A percentile compares a stretch with the other conserved stretches of the same genome.
Evolutionary conservation across 805 yeast species (phyloP).

Genomic region (Pichia membranifaciens): DNA sequence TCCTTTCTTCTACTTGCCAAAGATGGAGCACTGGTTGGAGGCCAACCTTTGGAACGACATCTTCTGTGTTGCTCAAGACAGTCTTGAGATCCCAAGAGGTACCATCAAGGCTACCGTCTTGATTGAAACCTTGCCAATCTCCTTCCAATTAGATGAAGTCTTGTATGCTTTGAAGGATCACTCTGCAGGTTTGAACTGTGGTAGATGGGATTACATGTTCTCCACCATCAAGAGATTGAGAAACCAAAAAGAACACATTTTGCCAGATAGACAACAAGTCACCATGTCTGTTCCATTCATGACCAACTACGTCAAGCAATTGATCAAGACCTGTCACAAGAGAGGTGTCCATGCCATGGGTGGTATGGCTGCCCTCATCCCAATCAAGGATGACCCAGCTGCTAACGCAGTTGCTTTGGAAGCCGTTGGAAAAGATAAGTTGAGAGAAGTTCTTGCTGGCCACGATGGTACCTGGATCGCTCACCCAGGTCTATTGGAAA

Average conservation of each 20-base stretch:
- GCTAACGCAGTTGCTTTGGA: slow-evolving; percentile 64
- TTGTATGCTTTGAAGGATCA: slow-evolving; percentile 71
- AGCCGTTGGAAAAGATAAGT: slow-evolving; percentile 68
- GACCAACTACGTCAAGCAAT: slow-evolving; percentile 68
- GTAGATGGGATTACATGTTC: slow-evolving; percentile 86
- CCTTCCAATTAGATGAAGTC: slow-evolving; percentile 83
- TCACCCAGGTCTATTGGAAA: slow-evolving; percentile 73
- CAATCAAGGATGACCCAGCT: slow-evolving; percentile 63
- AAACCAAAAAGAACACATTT: slow-evolving; percentile 57
- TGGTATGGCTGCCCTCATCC: slow-evolving; percentile 87
- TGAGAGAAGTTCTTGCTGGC: slow-evolving; percentile 70
- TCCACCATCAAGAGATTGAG: slow-evolving; percentile 72
- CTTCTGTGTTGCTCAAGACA: slow-evolving; percentile 71
- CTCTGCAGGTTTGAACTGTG: slow-evolving; percentile 78
- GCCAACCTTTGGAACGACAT: slow-evolving; percentile 82
- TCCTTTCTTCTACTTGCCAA: slow-evolving; percentile 78
- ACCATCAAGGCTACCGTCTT: slow-evolving; percentile 76
- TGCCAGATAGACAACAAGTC: slow-evolving; percentile 76
- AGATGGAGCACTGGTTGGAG: slow-evolving; percentile 82
- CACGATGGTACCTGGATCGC: slow-evolving; percentile 91
- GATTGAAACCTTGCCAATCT: slow-evolving; percentile 80
- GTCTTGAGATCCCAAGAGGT: slow-evolving; percentile 62
- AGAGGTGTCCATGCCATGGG: slow-evolving; percentile 85
- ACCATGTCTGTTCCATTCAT: slow-evolving; percentile 79
- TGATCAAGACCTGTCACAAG: slow-evolving; percentile 68